These are phyloP conservation scores for Sclerotinia subarctica DNA, from an alignment of 2,329 filamentous ascomycete species.

Conservation along the genomic window DNA sequence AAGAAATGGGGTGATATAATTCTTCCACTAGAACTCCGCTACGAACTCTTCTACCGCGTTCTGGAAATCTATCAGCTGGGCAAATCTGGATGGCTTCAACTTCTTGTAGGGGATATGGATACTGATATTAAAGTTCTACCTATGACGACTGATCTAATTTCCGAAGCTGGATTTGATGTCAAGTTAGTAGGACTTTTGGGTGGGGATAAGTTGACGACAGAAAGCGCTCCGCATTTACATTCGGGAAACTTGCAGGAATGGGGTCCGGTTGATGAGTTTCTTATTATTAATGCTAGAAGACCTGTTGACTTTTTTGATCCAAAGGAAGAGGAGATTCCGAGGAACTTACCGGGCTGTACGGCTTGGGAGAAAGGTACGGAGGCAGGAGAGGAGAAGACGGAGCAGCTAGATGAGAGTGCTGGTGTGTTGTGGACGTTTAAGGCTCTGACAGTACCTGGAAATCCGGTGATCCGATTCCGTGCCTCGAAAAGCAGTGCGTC, in stretches of 20 bases:
- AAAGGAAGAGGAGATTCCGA: background rate
- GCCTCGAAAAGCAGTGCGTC: background rate
- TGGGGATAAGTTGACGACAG: background rate
- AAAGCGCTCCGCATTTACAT: background rate
- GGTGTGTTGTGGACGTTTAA: background rate
- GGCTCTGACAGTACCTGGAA: background rate
- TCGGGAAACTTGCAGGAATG: background rate
- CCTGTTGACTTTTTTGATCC: background rate
- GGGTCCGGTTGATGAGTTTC: background rate
- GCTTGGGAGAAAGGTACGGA: background rate
- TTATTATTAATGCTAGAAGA: background rate
- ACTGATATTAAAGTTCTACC: background rate
- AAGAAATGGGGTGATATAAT: background rate
- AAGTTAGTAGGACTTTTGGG: constrained; percentile 6
- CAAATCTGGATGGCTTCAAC: constrained; percentile 1
- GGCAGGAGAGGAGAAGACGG: background rate
- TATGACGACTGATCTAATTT: background rate
- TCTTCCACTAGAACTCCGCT: background rate
- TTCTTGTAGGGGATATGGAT: background rate
- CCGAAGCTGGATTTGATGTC: background rate
- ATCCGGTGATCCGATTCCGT: background rate
- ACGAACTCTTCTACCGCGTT: background rate
- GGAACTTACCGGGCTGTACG: background rate
- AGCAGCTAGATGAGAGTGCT: too few species aligned
- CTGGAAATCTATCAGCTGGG: background rate